Percentiles rank a stretch among this genome's conserved stretches.
Conservation (phyloP, 2,329 filamentous ascomycete genomes). For the Beauveria bassiana region DNA sequence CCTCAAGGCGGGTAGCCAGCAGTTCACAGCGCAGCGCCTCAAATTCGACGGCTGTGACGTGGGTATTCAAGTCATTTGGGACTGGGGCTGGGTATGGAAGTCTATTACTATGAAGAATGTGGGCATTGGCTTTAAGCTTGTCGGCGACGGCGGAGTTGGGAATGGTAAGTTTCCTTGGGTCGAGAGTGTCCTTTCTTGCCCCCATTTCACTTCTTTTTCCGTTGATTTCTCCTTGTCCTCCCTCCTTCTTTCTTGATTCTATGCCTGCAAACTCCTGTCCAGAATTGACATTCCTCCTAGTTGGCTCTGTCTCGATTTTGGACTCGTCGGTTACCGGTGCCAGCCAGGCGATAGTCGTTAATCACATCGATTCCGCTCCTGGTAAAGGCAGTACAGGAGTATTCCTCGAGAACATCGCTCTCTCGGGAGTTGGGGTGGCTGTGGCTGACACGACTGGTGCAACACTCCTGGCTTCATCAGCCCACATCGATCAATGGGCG, state of each 20-base stretch:
- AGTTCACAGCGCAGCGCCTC: slow-evolving; percentile 61
- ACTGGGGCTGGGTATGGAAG: slow-evolving; percentile 57
- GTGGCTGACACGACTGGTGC: slow-evolving; percentile 13
- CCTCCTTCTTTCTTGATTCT: too few relatives aligned
- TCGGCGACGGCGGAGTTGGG: neutral
- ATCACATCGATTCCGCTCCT: neutral
- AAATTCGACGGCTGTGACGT: slow-evolving; percentile 58
- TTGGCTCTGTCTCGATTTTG: slow-evolving; percentile 13
- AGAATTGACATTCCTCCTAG: neutral
- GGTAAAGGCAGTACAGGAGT: slow-evolving; percentile 21
- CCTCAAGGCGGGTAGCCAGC: slow-evolving; percentile 42
- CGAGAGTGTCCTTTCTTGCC: too few relatives aligned
- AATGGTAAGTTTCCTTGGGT: too few relatives aligned
- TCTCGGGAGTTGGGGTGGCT: slow-evolving; percentile 29
- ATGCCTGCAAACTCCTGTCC: neutral
- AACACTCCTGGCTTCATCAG: neutral
- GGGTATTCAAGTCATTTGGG: slow-evolving; percentile 61
- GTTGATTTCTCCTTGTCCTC: too few relatives aligned
- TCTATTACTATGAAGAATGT: slow-evolving; percentile 13
- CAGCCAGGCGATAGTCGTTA: slow-evolving; percentile 10
- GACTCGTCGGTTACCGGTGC: slow-evolving; percentile 16
- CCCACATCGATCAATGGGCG: slow-evolving; percentile 13
- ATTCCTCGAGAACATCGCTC: slow-evolving; percentile 46
- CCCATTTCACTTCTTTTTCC: too few relatives aligned
- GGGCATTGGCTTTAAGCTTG: slow-evolving; percentile 8